Evolutionary conservation across 305 asterid genomes (phyloP).

Genomic region (Vinca major): DNA sequence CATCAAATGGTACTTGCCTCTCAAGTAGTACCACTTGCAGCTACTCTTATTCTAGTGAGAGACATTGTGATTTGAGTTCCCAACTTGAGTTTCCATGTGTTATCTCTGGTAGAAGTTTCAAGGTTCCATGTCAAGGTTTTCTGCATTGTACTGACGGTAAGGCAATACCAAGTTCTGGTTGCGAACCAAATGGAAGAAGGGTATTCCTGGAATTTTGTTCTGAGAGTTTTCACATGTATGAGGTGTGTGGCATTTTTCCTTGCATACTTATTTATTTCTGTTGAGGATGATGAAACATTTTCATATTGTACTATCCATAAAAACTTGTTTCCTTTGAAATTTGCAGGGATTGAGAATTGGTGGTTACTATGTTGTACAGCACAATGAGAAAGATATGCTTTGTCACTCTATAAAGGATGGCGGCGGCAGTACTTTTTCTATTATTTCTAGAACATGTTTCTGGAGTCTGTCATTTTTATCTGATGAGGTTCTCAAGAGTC

Average conservation of each 20-base stretch:
- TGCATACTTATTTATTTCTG: neutral
- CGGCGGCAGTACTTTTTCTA: slow-evolving; percentile 29
- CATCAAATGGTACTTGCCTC: slow-evolving; percentile 21
- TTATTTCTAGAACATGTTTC: slow-evolving; percentile 38
- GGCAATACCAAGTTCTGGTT: slow-evolving; percentile 29
- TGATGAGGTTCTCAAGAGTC: slow-evolving; percentile 29
- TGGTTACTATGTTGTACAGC: slow-evolving; percentile 48
- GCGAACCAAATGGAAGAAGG: slow-evolving; percentile 34
- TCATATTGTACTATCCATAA: neutral
- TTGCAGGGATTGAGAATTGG: slow-evolving; percentile 70
- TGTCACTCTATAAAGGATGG: slow-evolving; percentile 27
- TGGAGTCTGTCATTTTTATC: slow-evolving; percentile 50
- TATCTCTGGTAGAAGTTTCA: slow-evolving; percentile 29
- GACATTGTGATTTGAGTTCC: slow-evolving; percentile 17
- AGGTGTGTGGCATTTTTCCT: slow-evolving; percentile 38
- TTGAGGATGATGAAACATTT: neutral
- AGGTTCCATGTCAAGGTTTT: slow-evolving; percentile 30
- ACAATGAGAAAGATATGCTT: slow-evolving; percentile 35
- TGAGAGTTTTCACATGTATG: slow-evolving; percentile 41
- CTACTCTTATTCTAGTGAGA: slow-evolving; percentile 19
- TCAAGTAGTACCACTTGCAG: slow-evolving; percentile 16
- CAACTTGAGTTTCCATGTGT: slow-evolving; percentile 40
- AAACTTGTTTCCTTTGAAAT: slow-evolving; percentile 7
- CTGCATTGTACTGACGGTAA: slow-evolving; percentile 32
- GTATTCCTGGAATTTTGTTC: slow-evolving; percentile 57